Evolutionary conservation across 768 basidiomycete genomes (phyloP).

Genomic region (Lactifluus subvellereus): DNA sequence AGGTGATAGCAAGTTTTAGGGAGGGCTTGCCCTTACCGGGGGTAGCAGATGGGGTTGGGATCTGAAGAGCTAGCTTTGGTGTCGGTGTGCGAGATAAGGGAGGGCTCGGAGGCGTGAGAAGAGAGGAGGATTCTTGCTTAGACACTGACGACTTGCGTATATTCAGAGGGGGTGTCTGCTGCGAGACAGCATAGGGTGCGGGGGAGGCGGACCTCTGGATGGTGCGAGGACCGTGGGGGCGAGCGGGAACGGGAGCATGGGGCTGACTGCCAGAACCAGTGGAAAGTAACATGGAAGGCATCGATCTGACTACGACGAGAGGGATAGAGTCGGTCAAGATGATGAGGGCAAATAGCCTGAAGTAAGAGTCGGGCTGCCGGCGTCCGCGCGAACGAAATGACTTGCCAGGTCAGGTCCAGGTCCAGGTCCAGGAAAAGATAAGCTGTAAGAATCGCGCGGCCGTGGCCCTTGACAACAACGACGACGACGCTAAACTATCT

Average conservation of each 20-base stretch:
- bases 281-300: conserved; percentile 15
- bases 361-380: conserved; percentile 7
- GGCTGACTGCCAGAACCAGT: conserved; percentile 24
- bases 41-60: conserved; percentile 24
- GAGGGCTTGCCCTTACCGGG: conserved; percentile 22
- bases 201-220: conserved; percentile 41
- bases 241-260: conserved; percentile 28
- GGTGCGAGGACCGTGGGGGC: conserved; percentile 50
- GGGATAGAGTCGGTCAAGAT: background rate
- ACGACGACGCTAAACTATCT: too few relatives aligned
- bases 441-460: background rate
- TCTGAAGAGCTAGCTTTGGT: conserved; percentile 31
- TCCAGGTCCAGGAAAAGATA: background rate
- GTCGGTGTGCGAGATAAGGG: conserved; percentile 27
- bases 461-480: conserved; percentile 8
- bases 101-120: conserved; percentile 21
- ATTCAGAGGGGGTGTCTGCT: conserved; percentile 37
- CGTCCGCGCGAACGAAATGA: conserved; percentile 11
- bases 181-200: conserved; percentile 28
- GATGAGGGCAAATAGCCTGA: background rate
- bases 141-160: conserved; percentile 35
- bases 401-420: background rate
- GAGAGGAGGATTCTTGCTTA: conserved; percentile 13
- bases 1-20: conserved; percentile 22
- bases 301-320: background rate